phyloP scores from a whole-genome alignment of 306 rosid species.

The Malus sylvestris region DNA sequence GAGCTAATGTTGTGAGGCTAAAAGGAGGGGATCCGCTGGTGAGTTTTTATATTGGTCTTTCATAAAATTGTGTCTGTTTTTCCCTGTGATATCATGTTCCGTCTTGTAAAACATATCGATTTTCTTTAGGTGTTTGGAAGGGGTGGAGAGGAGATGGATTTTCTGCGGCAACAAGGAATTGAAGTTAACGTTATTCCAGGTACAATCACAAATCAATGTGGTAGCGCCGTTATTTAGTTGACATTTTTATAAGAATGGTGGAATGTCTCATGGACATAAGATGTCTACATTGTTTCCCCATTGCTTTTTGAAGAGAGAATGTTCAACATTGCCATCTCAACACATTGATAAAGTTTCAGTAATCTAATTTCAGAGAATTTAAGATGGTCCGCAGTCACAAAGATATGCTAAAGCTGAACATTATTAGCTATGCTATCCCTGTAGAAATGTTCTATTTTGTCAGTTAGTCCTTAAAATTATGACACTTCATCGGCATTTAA shows the following conservation, averaged over 20 bases:
- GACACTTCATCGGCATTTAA: not conserved
- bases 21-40: slow-evolving; percentile 99
- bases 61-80: not conserved
- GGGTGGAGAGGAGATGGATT: slow-evolving; percentile 99
- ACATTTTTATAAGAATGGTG: not conserved
- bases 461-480: not conserved
- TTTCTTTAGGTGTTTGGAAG: slow-evolving; percentile 81
- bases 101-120: not conserved
- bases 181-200: slow-evolving; percentile 95
- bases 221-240: slow-evolving; percentile 6
- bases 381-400: not conserved
- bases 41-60: slow-evolving; percentile 24
- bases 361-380: not conserved
- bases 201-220: slow-evolving; percentile 13
- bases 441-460: not conserved
- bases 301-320: not conserved
- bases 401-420: too few relatives aligned
- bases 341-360: not conserved
- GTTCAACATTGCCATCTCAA: not conserved
- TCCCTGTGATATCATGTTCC: not conserved
- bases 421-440: too few relatives aligned
- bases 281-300: too few relatives aligned
- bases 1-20: slow-evolving; percentile 87
- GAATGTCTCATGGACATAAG: not conserved
- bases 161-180: slow-evolving; percentile 85